A percentile compares a stretch with the other conserved stretches of the same genome.
These are phyloP conservation scores for Mycosarcoma mackinlayi DNA, from an alignment of 1,284 basidiomycete genomes.

Conservation along the genomic window DNA sequence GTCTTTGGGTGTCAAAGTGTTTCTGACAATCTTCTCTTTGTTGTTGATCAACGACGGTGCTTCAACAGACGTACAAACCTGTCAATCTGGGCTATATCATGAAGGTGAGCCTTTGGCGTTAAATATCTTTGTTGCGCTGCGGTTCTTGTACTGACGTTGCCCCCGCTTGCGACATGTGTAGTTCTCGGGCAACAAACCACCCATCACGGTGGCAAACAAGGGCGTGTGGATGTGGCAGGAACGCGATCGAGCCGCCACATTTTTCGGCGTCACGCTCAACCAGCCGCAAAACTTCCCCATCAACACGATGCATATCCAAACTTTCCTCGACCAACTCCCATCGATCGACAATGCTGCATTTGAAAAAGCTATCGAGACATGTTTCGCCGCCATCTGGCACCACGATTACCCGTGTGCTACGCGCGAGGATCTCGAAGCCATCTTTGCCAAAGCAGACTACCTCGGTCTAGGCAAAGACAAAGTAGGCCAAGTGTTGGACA, in stretches of 20 bases:
- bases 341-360: slow-evolving; percentile 4
- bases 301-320: slow-evolving; percentile 54
- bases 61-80: slow-evolving; percentile 38
- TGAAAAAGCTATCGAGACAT: slow-evolving; percentile 34
- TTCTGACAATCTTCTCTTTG: not conserved
- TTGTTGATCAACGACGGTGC: too few relatives aligned
- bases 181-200: slow-evolving; percentile 61
- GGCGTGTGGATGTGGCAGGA: slow-evolving; percentile 56
- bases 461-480: slow-evolving; percentile 18
- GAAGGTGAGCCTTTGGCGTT: slow-evolving; percentile 49
- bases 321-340: slow-evolving; percentile 40
- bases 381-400: slow-evolving; percentile 56
- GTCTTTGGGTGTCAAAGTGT: not conserved
- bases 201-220: slow-evolving; percentile 63
- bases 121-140: too few relatives aligned
- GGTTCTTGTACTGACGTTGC: too few relatives aligned
- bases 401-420: slow-evolving; percentile 33
- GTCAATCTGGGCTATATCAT: slow-evolving; percentile 64
- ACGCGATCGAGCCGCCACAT: slow-evolving; percentile 42
- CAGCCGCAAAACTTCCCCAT: slow-evolving; percentile 56
- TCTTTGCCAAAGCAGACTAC: slow-evolving; percentile 22
- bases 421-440: slow-evolving; percentile 33
- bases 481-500: slow-evolving; percentile 17
- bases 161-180: slow-evolving; percentile 1
- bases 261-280: slow-evolving; percentile 59